Conservation (phyloP, 768 basidiomycete species). For the Tulasnella sp. region DNA sequence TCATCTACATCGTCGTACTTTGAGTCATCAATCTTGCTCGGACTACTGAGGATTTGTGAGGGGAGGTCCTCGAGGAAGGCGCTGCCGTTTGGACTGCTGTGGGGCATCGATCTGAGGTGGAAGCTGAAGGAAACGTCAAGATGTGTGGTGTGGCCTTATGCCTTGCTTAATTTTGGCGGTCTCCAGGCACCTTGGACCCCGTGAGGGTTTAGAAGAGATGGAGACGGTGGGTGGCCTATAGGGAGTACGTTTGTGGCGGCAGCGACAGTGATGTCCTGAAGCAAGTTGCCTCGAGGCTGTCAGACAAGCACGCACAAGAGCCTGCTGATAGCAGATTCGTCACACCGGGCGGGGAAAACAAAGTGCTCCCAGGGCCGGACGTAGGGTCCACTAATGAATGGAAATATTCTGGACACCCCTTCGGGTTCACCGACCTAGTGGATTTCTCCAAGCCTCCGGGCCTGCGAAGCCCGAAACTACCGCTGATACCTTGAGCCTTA, state of each 20-base stretch:
- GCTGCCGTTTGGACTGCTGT: slow-evolving; percentile 4
- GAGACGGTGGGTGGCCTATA: too few relatives aligned
- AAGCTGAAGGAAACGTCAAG: too few relatives aligned
- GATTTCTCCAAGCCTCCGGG: not conserved
- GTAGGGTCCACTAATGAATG: not conserved
- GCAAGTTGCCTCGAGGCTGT: too few relatives aligned
- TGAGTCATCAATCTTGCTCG: not conserved
- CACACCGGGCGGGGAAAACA: not conserved
- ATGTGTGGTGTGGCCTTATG: not conserved
- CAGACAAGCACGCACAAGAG: not conserved
- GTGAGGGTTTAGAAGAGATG: too few relatives aligned
- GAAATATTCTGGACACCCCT: not conserved
- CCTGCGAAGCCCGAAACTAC: not conserved
- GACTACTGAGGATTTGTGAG: not conserved
- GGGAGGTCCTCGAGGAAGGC: not conserved
- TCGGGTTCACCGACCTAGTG: too few relatives aligned
- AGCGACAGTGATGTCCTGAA: slow-evolving; percentile 47
- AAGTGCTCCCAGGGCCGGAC: not conserved
- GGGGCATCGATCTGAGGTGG: not conserved
- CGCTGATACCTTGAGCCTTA: not conserved
- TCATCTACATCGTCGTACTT: not conserved
- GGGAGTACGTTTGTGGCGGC: not conserved
- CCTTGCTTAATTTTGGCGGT: too few relatives aligned
- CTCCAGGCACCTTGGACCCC: too few relatives aligned
- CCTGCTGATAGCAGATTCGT: not conserved